Percentiles rank a stretch among this genome's conserved stretches.
Conservation (phyloP, 2,329 filamentous ascomycete species). For the Rhynchosporium agropyri region DNA sequence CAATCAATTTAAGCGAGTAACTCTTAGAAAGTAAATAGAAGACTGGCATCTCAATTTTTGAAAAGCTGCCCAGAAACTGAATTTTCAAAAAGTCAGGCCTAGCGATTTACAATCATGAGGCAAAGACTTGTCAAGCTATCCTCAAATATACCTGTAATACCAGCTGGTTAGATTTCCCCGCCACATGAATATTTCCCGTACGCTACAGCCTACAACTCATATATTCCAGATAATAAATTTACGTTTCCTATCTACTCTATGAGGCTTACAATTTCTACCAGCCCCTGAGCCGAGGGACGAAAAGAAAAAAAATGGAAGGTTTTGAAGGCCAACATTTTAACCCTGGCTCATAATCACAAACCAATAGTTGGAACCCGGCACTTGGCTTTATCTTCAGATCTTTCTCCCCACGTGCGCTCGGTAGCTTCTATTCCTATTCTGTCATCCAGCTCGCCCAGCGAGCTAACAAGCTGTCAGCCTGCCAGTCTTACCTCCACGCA, state of each 20-base stretch:
- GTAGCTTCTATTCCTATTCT: slow-evolving; percentile 13
- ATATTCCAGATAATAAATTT: too few species aligned
- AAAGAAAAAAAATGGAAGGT: not conserved
- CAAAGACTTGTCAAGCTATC: not conserved
- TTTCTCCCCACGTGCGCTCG: not conserved
- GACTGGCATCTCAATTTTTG: not conserved
- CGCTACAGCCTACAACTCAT: too few species aligned
- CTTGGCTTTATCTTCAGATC: not conserved
- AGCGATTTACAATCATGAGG: too few species aligned
- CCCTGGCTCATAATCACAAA: not conserved
- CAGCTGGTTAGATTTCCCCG: not conserved
- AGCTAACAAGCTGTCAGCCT: not conserved
- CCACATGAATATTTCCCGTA: not conserved
- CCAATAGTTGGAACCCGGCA: not conserved
- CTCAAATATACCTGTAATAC: not conserved
- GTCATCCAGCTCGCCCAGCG: slow-evolving; percentile 11
- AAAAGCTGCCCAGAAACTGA: not conserved
- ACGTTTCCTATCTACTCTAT: too few species aligned
- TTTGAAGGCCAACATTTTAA: too few species aligned
- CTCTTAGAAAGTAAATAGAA: not conserved
- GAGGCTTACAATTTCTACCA: not conserved
- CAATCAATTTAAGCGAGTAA: not conserved
- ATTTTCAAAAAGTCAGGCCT: too few species aligned
- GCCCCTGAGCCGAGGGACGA: not conserved
- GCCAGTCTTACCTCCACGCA: not conserved